phyloP scores from a whole-genome alignment of 73 alveolate genomes.

The Durusdinium trenchii region DNA sequence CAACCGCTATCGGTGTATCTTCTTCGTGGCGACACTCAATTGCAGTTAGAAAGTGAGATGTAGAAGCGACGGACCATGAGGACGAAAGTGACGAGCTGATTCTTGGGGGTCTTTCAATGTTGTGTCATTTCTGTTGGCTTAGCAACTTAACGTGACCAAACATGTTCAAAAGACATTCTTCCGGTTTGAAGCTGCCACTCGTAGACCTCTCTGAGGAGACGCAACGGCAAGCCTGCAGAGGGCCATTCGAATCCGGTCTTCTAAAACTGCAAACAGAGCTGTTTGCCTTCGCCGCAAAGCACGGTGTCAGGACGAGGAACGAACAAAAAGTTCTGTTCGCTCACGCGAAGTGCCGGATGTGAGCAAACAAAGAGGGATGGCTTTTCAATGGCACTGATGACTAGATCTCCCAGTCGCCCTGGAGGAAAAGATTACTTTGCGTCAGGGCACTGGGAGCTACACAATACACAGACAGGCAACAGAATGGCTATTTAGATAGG shows the following conservation, averaged over 20 bases:
- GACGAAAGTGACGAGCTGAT: too few species aligned
- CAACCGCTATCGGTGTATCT: conserved; percentile 63
- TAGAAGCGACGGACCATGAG: too few species aligned
- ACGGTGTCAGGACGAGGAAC: neutral
- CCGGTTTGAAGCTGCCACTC: too few species aligned
- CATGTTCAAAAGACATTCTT: too few species aligned
- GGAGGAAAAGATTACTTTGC: neutral
- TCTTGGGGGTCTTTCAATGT: too few species aligned
- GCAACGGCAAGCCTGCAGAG: conserved; percentile 27
- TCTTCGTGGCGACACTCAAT: conserved; percentile 65
- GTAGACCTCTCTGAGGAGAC: neutral
- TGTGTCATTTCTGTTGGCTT: too few species aligned
- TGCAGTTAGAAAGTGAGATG: too few species aligned
- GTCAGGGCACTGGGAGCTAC: too few species aligned
- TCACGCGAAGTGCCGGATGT: neutral
- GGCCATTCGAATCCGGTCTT: conserved; percentile 85
- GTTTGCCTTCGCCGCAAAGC: neutral
- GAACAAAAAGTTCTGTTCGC: neutral
- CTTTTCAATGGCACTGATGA: neutral
- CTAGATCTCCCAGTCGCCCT: neutral
- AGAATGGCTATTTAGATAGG: too few species aligned
- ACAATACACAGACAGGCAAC: too few species aligned
- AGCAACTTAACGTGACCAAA: too few species aligned
- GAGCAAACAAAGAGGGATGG: neutral
- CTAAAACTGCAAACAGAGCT: neutral